A percentile compares a stretch with the other conserved stretches of the same genome.
Evolutionary conservation across 208 protist species (phyloP).

Genomic region (Zelonia costaricensis): DNA sequence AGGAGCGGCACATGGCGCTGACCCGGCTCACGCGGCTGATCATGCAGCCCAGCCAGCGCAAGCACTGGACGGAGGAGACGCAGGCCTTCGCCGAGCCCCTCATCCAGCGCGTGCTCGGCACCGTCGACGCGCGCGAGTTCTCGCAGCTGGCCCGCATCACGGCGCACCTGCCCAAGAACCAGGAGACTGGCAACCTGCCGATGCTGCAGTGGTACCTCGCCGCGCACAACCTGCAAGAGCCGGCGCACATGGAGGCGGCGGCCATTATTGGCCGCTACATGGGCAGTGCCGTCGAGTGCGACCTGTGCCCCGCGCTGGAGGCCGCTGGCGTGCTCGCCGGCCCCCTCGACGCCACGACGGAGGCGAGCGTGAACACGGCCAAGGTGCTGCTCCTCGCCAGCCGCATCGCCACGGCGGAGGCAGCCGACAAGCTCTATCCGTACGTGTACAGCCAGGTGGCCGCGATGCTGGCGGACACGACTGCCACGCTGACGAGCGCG

Average conservation of each 20-base stretch:
- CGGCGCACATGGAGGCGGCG: slow-evolving; percentile 61
- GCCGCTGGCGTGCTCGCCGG: slow-evolving; percentile 38
- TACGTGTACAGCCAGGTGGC: slow-evolving; percentile 31
- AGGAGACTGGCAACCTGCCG: slow-evolving; percentile 49
- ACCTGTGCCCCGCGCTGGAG: slow-evolving; percentile 53
- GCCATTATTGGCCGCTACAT: slow-evolving; percentile 59
- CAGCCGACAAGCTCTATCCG: slow-evolving; percentile 49
- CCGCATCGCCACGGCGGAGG: slow-evolving; percentile 54
- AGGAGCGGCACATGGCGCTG: slow-evolving; percentile 82
- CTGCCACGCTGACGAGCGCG: slow-evolving; percentile 34
- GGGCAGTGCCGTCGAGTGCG: slow-evolving; percentile 28
- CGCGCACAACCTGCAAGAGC: slow-evolving; percentile 36
- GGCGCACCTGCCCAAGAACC: slow-evolving; percentile 59
- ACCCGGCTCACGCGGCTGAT: slow-evolving; percentile 50
- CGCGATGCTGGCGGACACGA: slow-evolving; percentile 20
- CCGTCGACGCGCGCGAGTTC: slow-evolving; percentile 77
- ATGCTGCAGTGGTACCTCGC: slow-evolving; percentile 66
- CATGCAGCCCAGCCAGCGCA: slow-evolving; percentile 29
- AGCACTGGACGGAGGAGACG: slow-evolving; percentile 80
- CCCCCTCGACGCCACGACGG: slow-evolving; percentile 15
- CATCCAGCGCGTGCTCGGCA: slow-evolving; percentile 66
- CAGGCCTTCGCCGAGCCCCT: slow-evolving; percentile 67
- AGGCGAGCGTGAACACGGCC: slow-evolving; percentile 43
- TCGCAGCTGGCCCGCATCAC: slow-evolving; percentile 58
- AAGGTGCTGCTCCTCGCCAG: slow-evolving; percentile 60